Evolutionary conservation across 768 basidiomycete genomes (phyloP).

Genomic region (Krasilnikovozyma curviuscula): DNA sequence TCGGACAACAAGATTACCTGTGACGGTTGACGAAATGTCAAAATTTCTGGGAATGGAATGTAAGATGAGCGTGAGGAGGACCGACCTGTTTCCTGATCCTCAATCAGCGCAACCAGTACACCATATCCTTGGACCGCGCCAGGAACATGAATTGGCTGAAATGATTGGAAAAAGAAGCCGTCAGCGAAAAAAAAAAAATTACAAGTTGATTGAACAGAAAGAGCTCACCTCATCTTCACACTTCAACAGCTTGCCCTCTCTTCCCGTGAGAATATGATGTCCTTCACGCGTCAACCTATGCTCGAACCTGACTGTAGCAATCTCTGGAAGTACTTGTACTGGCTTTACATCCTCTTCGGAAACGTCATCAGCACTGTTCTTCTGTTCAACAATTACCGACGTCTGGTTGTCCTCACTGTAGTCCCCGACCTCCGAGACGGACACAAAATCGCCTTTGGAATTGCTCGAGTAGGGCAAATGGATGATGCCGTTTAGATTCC

Average conservation of each 20-base stretch:
- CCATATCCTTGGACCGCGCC: conserved; percentile 69
- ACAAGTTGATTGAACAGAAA: neutral
- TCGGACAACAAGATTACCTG: conserved; percentile 39
- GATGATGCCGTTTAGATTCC: too few species aligned
- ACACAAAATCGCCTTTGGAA: too few species aligned
- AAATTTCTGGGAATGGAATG: too few species aligned
- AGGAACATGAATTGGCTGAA: conserved; percentile 56
- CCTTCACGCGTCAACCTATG: conserved; percentile 46
- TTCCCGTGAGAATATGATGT: conserved; percentile 47
- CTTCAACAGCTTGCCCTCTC: conserved; percentile 42
- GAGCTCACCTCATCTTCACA: conserved; percentile 56
- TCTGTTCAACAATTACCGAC: too few species aligned
- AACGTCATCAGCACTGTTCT: too few species aligned
- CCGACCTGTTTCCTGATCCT: conserved; percentile 41
- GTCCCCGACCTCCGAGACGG: too few species aligned
- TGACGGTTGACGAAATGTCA: too few species aligned
- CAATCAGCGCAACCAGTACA: conserved; percentile 53
- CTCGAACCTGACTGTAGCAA: conserved; percentile 49
- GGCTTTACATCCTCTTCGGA: too few species aligned
- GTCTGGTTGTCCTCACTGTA: too few species aligned
- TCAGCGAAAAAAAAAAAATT: neutral
- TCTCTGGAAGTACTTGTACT: too few species aligned
- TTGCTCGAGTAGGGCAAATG: too few species aligned
- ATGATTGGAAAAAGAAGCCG: neutral
- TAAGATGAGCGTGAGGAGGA: too few species aligned